Percentiles rank a stretch among this genome's conserved stretches.
Evolutionary conservation across 306 rosid genomes (phyloP).

Genomic region (Cucurbita maxima): DNA sequence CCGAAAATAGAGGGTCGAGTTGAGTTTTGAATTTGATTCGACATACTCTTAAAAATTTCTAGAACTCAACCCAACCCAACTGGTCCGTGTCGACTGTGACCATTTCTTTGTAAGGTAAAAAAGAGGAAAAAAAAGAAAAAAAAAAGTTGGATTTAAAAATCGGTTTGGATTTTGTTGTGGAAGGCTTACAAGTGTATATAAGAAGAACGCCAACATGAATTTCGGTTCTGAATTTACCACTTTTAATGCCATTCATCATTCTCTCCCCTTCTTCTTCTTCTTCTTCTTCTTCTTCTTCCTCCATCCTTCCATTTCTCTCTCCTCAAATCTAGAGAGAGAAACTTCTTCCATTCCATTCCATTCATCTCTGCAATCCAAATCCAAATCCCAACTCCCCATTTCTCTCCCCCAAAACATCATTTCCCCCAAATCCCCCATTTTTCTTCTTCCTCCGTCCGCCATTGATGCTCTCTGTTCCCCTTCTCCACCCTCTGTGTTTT

Average conservation of each 20-base stretch:
- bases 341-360: not conserved
- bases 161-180: not conserved
- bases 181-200: not conserved
- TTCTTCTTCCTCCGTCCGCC: not conserved
- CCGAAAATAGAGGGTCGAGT: no score
- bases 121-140: not conserved
- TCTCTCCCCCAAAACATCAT: not conserved
- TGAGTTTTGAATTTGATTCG: no score
- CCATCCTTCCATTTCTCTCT: not conserved
- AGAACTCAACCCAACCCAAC: no score
- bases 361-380: not conserved
- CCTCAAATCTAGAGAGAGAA: conserved; percentile 2
- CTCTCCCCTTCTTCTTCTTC: not conserved
- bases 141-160: not conserved
- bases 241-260: not conserved
- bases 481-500: not conserved
- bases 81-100: no score
- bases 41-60: no score
- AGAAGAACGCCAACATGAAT: not conserved
- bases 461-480: not conserved
- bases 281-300: not conserved
- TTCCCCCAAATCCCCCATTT: not conserved
- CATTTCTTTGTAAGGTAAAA: no score
- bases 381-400: not conserved
- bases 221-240: not conserved